Evolutionary conservation across 257 asterid species (phyloP), one percentile per base, ranked within the genome.

Genomic region (Cinchona pubescens): DNA sequence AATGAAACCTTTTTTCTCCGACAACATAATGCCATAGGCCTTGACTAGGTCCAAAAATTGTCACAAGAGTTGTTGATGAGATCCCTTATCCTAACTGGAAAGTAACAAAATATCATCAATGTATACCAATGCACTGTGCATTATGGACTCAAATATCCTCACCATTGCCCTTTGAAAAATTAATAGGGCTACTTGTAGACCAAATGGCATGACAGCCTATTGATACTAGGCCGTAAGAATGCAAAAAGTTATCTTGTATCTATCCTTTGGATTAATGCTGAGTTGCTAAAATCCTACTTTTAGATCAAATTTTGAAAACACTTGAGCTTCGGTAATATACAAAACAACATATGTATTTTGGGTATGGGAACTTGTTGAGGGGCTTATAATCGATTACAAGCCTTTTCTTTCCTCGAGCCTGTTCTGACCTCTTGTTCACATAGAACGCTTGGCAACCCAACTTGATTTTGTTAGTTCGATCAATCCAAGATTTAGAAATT

Each of bases 1-100:
- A 32, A 72, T 72, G 1, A 35, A 51, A 14, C 67, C 19, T 23
- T 72, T 58, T 7, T 55, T 72, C 25, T 72, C 76, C 25, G 49
- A 72, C 2, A 72, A 18, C 76, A 72, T 58, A 7, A 72, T 55
- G 7, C 66, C 51, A 34, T 51, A 15, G 2, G 13, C 9, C 21
- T 32, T 21, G 76, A 72, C 18, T 0, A 61, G 14, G 21, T 61
- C 38, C 14, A 61, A 30, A 7, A 61, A 61, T 25, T 61, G 38
- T 1, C 1, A 1, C 3, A 25, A 25, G 7, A 61, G 38, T 12
- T 5, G 10, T 7, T 11, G 12, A 7, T 25, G 67, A 3, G 40
- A 6, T 11, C 23, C 21, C 13, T 4, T 12, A 29, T 61, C 67
- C 18, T 61, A n/a, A n/a, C n/a, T 61, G 0, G 67, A 61, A 30